Percentiles rank a stretch among this genome's conserved stretches.
Conservation (phyloP, 2,329 filamentous ascomycete genomes). For the Beauveria varroae region DNA sequence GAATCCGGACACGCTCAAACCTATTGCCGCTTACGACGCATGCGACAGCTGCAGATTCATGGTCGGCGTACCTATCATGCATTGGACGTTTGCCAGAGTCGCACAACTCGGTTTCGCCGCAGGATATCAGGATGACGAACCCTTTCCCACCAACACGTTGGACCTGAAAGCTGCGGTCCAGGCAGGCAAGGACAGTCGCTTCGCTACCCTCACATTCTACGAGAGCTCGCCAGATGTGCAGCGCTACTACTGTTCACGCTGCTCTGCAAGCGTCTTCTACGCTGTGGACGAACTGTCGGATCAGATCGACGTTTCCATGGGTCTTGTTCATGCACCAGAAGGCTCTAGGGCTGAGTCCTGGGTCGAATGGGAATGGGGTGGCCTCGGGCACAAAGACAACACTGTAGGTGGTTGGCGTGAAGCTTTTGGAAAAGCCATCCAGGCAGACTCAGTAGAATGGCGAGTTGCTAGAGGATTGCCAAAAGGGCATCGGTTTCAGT, state of each 20-base stretch:
- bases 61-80: slow-evolving; percentile 33
- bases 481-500: background rate
- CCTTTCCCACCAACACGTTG: slow-evolving; percentile 13
- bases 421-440: slow-evolving; percentile 21
- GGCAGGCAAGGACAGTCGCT: slow-evolving; percentile 23
- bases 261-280: slow-evolving; percentile 41
- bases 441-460: slow-evolving; percentile 29
- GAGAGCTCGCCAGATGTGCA: slow-evolving; percentile 36
- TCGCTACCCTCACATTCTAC: slow-evolving; percentile 37
- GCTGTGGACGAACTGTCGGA: slow-evolving; percentile 29
- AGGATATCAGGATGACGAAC: background rate
- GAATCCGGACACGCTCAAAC: slow-evolving; percentile 34
- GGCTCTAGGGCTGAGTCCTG: slow-evolving; percentile 39
- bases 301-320: slow-evolving; percentile 36
- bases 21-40: slow-evolving; percentile 31
- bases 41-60: slow-evolving; percentile 41
- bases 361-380: slow-evolving; percentile 34
- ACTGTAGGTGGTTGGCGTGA: slow-evolving; percentile 34
- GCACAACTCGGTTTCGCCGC: slow-evolving; percentile 28
- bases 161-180: slow-evolving; percentile 29
- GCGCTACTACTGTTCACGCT: slow-evolving; percentile 41
- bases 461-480: slow-evolving; percentile 18
- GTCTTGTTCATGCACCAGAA: slow-evolving; percentile 33
- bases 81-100: slow-evolving; percentile 38
- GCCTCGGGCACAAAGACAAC: slow-evolving; percentile 25